Percentiles rank a stretch among this genome's conserved stretches.
Evolutionary conservation across 495 filamentous ascomycete genomes (phyloP).

Genomic region (Recurvomyces mirabilis): DNA sequence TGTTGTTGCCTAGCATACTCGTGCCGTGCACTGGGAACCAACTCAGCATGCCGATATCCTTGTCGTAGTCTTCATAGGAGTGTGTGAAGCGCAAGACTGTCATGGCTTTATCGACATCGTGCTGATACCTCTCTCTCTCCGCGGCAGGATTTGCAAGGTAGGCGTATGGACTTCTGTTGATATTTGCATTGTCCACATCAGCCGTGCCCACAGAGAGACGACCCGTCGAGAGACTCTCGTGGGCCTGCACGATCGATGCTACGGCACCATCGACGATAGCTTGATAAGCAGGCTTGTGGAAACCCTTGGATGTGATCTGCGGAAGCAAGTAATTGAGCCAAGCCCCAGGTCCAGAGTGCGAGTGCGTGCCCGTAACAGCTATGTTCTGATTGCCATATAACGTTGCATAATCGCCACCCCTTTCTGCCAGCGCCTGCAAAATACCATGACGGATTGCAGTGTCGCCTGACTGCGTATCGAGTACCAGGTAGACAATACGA

Average conservation of each 20-base stretch:
- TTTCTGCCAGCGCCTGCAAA: conserved; percentile 51
- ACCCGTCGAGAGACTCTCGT: conserved; percentile 61
- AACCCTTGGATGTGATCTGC: conserved; percentile 83
- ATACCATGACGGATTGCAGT: conserved; percentile 84
- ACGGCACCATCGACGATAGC: conserved; percentile 84
- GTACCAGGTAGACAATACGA: conserved; percentile 76
- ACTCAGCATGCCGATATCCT: conserved; percentile 67
- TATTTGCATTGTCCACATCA: conserved; percentile 70
- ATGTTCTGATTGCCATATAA: conserved; percentile 75
- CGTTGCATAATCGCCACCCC: conserved; percentile 54
- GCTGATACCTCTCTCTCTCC: conserved; percentile 63
- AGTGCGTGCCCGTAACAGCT: conserved; percentile 87
- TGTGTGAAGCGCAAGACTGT: conserved; percentile 73
- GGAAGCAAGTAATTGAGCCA: conserved; percentile 96
- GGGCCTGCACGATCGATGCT: conserved; percentile 69
- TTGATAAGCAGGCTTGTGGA: conserved; percentile 77
- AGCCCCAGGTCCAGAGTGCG: conserved; percentile 81
- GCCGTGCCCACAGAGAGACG: conserved; percentile 61
- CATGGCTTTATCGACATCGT: conserved; percentile 77
- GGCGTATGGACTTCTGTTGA: conserved; percentile 81
- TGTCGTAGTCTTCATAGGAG: conserved; percentile 45
- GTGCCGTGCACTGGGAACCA: conserved; percentile 96
- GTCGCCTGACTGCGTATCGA: conserved; percentile 83
- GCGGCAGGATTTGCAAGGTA: conserved; percentile 80
- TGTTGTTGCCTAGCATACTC: conserved; percentile 86